Evolutionary conservation across 192 early-diverging fungal species (phyloP).

Genomic region (Lunasporangiospora selenospora): DNA sequence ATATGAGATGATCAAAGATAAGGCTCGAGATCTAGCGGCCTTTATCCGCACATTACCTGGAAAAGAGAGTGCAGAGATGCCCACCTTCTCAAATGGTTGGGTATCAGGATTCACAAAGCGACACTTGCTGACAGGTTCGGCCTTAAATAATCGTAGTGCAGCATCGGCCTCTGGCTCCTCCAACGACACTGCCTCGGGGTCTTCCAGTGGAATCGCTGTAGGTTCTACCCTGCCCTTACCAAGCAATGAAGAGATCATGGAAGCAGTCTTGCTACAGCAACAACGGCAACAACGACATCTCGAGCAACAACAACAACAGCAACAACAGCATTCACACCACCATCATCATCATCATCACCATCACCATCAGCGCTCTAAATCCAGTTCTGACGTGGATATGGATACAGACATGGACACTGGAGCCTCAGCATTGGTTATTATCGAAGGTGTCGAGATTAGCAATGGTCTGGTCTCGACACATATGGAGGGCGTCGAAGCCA

Average conservation of each 20-base stretch:
- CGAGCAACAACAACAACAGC: neutral
- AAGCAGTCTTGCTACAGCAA: neutral
- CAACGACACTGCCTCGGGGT: neutral
- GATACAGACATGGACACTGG: too few relatives aligned
- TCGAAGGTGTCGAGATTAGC: too few relatives aligned
- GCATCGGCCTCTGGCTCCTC: conserved; percentile 13
- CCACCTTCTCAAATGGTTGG: conserved; percentile 41
- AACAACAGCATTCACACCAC: neutral
- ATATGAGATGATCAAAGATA: conserved; percentile 43
- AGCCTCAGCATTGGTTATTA: too few relatives aligned
- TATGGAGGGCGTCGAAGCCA: too few relatives aligned
- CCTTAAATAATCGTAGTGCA: too few relatives aligned
- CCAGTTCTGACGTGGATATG: too few relatives aligned
- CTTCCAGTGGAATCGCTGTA: too few relatives aligned
- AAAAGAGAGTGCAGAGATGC: neutral
- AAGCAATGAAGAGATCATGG: conserved; percentile 18
- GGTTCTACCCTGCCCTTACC: conserved; percentile 11
- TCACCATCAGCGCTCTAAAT: conserved; percentile 6
- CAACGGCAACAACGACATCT: neutral
- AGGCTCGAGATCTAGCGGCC: conserved; percentile 18
- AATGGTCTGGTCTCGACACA: too few relatives aligned
- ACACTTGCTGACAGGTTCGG: conserved; percentile 10
- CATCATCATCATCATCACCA: neutral
- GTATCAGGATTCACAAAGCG: conserved; percentile 46
- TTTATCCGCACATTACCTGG: conserved; percentile 25